Base-by-base conservation (phyloP, 495 filamentous ascomycete genomes). In the Elasticomyces elasticus region DNA sequence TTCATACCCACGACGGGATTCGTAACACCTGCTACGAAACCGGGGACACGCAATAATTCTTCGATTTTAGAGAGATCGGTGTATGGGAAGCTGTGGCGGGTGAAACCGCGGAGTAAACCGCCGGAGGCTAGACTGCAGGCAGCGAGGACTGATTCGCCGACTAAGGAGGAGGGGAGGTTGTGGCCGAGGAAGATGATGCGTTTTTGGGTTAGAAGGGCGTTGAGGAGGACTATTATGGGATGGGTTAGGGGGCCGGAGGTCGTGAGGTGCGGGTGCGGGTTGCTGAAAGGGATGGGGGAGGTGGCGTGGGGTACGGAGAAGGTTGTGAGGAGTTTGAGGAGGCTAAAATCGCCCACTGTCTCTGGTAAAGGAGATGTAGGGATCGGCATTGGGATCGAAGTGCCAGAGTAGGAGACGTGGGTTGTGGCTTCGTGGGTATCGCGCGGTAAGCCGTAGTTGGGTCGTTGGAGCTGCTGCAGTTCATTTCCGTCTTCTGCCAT, bases 381-480 rank as follows among this genome's bases (percentile, higher is more conserved):
- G 11, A 99, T 80, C 68, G 96, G 96, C 71, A 99, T 87, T 0
- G 92, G 92, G 25, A 99, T 87, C 0, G 92, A 89, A 47, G 96
- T 91, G 56, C 87, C 85, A 67, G 95, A 86, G 69, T 97, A 99
- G 61, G 89, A 79, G 61, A 99, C 89, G 58, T 82, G 86, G 43
- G 87, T 91, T 72, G 97, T 92, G 58, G 91, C 95, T 67, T 97
- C 92, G 67, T 97, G 92, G 0, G 94, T 99, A 68, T 99, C 92
- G 60, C 94, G 77, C 10, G 90, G 88, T 12, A 90, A 76, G 2
- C 72, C 73, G 64, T 87, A 88, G 27, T 72, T 52, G 59, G 63
- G 64, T 57, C 49, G 68, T 61, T 38, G 62, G 51, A 54, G 62
- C n/a, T n/a, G n/a, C n/a, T n/a, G 31, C 54, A 23, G 20, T 44